Evolutionary conservation across 352 stramenopile genomes (phyloP).

Genomic region (Elongisporangium anandrum): DNA sequence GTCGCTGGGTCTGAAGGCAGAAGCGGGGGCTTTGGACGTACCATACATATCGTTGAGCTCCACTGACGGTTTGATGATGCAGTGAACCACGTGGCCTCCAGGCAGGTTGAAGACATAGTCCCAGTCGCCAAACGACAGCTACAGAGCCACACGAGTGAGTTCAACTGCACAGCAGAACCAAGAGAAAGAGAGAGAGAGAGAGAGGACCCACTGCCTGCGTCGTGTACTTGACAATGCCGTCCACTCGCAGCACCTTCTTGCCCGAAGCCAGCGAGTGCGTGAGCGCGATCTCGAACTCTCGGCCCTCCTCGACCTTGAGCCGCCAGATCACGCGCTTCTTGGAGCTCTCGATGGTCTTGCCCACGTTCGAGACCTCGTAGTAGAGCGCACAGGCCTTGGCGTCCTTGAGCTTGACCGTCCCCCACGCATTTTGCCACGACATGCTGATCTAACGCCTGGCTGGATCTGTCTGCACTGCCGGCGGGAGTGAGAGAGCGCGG

Average conservation of each 20-base stretch:
- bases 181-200: background rate
- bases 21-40: slow-evolving; percentile 18
- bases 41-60: slow-evolving; percentile 88
- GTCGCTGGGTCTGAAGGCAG: background rate
- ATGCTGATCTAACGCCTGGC: slow-evolving; percentile 14
- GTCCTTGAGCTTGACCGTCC: slow-evolving; percentile 64
- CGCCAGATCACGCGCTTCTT: slow-evolving; percentile 84
- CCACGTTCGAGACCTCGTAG: slow-evolving; percentile 77
- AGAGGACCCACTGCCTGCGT: slow-evolving; percentile 44
- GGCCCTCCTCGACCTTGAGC: slow-evolving; percentile 74
- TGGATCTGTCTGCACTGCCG: background rate
- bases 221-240: slow-evolving; percentile 79
- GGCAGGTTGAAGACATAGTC: slow-evolving; percentile 82
- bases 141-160: background rate
- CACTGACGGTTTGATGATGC: slow-evolving; percentile 82
- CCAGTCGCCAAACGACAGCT: slow-evolving; percentile 81
- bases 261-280: slow-evolving; percentile 77
- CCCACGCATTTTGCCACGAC: slow-evolving; percentile 69
- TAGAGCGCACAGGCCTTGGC: slow-evolving; percentile 70
- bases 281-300: slow-evolving; percentile 81
- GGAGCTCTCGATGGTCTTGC: slow-evolving; percentile 81
- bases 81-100: slow-evolving; percentile 76
- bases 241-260: slow-evolving; percentile 77
- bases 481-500: background rate
- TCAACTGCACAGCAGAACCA: background rate